Conservation (phyloP, 2,329 filamentous ascomycete genomes). For the Aspergillus intermedius region DNA sequence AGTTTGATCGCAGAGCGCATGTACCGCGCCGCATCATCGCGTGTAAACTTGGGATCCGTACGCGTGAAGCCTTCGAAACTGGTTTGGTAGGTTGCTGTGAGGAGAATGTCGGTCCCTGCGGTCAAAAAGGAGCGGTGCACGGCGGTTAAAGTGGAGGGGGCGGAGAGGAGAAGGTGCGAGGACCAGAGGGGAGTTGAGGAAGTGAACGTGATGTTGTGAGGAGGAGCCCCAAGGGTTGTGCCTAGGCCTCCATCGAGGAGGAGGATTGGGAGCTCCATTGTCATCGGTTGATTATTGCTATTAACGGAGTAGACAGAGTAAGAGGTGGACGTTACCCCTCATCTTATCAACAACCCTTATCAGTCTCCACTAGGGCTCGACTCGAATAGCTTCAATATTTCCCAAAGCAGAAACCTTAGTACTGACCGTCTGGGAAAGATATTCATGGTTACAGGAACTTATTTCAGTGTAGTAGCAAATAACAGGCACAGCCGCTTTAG, state of each 20-base stretch:
- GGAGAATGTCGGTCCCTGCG: slow-evolving; percentile 56
- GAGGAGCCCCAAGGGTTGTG: slow-evolving; percentile 55
- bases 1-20: slow-evolving; percentile 35
- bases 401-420: neutral
- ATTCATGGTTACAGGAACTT: too few species aligned
- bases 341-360: neutral
- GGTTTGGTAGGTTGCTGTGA: slow-evolving; percentile 63
- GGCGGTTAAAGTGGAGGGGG: slow-evolving; percentile 45
- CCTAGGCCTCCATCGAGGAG: slow-evolving; percentile 63
- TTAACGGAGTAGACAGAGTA: neutral
- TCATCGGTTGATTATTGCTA: neutral
- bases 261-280: slow-evolving; percentile 31
- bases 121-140: slow-evolving; percentile 53
- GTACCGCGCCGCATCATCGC: slow-evolving; percentile 36
- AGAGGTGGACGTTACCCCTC: neutral
- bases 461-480: too few species aligned
- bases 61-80: slow-evolving; percentile 51
- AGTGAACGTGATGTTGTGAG: slow-evolving; percentile 49
- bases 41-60: slow-evolving; percentile 35
- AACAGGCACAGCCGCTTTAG: too few species aligned
- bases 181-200: slow-evolving; percentile 57
- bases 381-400: neutral
- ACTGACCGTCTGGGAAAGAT: too few species aligned
- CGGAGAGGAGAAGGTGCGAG: slow-evolving; percentile 56
- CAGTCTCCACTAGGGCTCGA: neutral